Evolutionary conservation across 768 basidiomycete genomes (phyloP), one percentile per base, ranked within the genome.

Genomic region (Mrakia frigida): DNA sequence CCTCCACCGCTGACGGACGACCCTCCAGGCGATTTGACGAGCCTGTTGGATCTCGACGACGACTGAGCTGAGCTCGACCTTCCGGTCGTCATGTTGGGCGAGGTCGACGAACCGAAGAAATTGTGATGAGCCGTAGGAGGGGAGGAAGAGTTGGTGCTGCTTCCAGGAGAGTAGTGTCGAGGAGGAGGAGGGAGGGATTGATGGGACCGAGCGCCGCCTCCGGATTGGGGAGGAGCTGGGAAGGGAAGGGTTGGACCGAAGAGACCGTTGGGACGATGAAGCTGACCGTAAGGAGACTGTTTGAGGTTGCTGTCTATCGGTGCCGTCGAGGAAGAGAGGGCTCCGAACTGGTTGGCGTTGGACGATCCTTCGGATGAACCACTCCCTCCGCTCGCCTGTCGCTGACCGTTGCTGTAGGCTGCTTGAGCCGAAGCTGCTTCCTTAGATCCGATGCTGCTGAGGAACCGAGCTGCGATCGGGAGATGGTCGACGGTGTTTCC

Each of bases 161-260:
- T 50, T 50, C 46, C 25, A 25, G 65, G 65, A 18, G 65, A 25
- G 35, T 65, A 21, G 31, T 68, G 65, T 33, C 79, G 60, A 23
- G 80, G 74, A 18, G 73, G 80, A 35, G 82, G 83, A 21, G 81
- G 83, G 2, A 82, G 76, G 33, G 81, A 84, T 35, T 82, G 81
- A 71, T 82, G 82, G 7, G 80, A 77, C 46, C 81, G 60, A 18
- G 43, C 6, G 33, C 41, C 73, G 37, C 41, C 23, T 14, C 43
- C 11, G 33, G n/a, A 3, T 21, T 41, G 43, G n/a, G 43, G 23
- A 7, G 41, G 41, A 28, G 43, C 46, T 18, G 73, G 46, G 46
- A 52, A 74, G 28, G 73, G 73, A 3, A 73, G 41, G 0, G 63
- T 28, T n/a, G 41, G 23, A 67, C 46, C 31, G 61, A 68, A 73